These are phyloP conservation scores for Cryphonectria nitschkei DNA, from an alignment of 2,329 filamentous ascomycete species.

Conservation along the genomic window DNA sequence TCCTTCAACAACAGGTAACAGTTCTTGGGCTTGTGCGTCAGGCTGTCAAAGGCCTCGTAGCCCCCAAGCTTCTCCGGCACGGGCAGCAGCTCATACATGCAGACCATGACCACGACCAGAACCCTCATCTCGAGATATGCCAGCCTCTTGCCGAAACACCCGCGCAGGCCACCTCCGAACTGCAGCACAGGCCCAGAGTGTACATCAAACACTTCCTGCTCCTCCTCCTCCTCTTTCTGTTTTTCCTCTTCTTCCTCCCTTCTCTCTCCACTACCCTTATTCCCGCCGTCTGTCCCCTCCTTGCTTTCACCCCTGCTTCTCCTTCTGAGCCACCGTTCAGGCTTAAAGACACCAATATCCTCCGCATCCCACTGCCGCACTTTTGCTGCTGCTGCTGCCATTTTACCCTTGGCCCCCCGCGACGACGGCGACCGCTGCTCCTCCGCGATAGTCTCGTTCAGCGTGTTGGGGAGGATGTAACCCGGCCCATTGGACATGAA, in stretches of 20 bases:
- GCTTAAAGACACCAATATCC: constrained; percentile 20
- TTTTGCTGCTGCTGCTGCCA: no score
- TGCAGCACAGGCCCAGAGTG: constrained; percentile 34
- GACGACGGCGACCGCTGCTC: constrained; percentile 15
- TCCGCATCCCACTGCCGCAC: constrained; percentile 5
- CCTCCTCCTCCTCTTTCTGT: neutral
- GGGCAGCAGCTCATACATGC: constrained; percentile 36
- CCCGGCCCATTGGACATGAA: constrained; percentile 42
- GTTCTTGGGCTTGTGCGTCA: constrained; percentile 21
- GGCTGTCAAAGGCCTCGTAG: constrained; percentile 19
- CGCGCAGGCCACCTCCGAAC: constrained; percentile 34
- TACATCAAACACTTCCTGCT: constrained; percentile 31
- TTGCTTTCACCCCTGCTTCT: neutral
- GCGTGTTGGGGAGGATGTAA: constrained; percentile 12
- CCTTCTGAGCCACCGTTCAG: constrained; percentile 22
- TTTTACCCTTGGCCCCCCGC: constrained; percentile 9
- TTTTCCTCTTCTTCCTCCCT: no score
- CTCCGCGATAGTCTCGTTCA: constrained; percentile 15
- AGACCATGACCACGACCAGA: constrained; percentile 34
- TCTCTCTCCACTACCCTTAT: no score
- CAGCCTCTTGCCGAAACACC: constrained; percentile 37
- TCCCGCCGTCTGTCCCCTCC: neutral
- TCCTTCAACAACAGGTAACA: constrained; percentile 23
- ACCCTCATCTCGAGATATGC: constrained; percentile 38
- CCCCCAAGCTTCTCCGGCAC: constrained; percentile 31